These are phyloP conservation scores for Pyrus betulifolia DNA, from an alignment of 306 rosid genomes.

Conservation along the genomic window DNA sequence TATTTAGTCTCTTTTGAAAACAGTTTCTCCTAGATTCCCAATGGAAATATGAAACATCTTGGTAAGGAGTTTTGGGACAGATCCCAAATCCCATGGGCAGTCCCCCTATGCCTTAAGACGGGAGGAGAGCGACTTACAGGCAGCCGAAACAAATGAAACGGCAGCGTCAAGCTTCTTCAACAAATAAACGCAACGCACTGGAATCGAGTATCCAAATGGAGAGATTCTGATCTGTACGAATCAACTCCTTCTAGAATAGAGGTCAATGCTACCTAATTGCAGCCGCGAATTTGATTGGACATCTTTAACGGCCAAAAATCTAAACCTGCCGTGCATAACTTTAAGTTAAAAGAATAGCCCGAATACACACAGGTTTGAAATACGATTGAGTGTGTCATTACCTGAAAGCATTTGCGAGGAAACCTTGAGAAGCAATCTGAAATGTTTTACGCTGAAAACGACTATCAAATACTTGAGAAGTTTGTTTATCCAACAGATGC, in stretches of 20 bases:
- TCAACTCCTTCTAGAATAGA: slow-evolving; percentile 37
- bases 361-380: neutral
- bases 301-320: slow-evolving; percentile 61
- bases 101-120: no score
- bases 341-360: neutral
- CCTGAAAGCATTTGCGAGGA: slow-evolving; percentile 58
- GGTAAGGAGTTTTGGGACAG: no score
- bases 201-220: neutral
- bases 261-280: slow-evolving; percentile 84
- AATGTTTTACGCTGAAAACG: slow-evolving; percentile 65
- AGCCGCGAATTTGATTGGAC: slow-evolving; percentile 52
- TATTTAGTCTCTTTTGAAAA: no score
- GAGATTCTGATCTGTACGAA: neutral
- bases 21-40: no score
- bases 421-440: slow-evolving; percentile 34
- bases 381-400: slow-evolving; percentile 6
- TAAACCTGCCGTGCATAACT: slow-evolving; percentile 45
- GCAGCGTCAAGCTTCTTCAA: no score
- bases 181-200: neutral
- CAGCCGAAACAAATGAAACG: no score
- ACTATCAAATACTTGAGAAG: slow-evolving; percentile 46
- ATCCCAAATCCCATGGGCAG: no score
- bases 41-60: no score
- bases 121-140: no score
- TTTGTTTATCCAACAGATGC: slow-evolving; percentile 62